These are phyloP conservation scores for Erythrophleum fordii DNA, from an alignment of 306 rosid genomes.

Conservation along the genomic window DNA sequence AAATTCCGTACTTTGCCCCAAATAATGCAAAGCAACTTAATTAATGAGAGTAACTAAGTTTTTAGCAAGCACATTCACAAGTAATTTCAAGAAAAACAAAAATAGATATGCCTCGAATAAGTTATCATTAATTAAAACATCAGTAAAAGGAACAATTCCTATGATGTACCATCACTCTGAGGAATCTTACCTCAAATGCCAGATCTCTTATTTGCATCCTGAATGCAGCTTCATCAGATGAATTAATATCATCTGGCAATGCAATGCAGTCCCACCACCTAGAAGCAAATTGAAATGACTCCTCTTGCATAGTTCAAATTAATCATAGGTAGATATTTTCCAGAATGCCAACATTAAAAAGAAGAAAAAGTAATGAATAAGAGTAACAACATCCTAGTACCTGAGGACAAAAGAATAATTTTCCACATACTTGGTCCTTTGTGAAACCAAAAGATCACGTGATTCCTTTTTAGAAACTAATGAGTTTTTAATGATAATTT, in stretches of 20 bases:
- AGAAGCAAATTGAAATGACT: constrained; percentile 34
- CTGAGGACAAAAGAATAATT: background rate
- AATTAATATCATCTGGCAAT: constrained; percentile 79
- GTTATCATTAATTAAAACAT: background rate
- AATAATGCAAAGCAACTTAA: background rate
- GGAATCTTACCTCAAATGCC: constrained; percentile 73
- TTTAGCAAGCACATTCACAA: background rate
- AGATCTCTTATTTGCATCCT: constrained; percentile 82
- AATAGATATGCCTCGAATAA: background rate
- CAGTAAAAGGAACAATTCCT: constrained; percentile 1
- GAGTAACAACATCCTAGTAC: background rate
- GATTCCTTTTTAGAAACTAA: constrained; percentile 25
- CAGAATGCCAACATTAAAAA: constrained; percentile 23
- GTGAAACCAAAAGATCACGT: background rate
- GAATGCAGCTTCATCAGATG: constrained; percentile 76
- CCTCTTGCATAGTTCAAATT: constrained; percentile 27
- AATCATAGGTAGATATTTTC: constrained; percentile 3
- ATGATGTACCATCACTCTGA: constrained; percentile 27
- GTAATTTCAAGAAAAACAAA: background rate
- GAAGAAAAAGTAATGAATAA: background rate
- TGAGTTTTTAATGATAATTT: constrained; percentile 12
- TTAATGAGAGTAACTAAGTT: background rate
- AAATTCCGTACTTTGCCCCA: background rate
- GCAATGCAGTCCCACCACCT: constrained; percentile 99
- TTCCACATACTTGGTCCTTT: background rate